Conservation (phyloP, 2,329 filamentous ascomycete species). For the Claviceps pazoutovae region DNA sequence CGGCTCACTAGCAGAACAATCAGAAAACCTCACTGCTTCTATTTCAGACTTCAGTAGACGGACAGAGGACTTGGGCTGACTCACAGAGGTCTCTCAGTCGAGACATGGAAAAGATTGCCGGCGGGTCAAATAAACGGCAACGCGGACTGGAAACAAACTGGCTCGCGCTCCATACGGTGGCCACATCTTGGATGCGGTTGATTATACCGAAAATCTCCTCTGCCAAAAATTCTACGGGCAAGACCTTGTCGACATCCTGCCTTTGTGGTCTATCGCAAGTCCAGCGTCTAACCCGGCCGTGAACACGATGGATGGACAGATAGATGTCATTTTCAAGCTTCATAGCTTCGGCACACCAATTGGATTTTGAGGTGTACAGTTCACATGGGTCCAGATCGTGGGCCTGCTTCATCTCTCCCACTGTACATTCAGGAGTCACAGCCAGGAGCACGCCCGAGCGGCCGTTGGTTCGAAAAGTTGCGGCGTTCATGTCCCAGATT, state of each 20-base stretch:
- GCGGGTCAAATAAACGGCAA: conserved; percentile 5
- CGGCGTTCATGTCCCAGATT: conserved; percentile 14
- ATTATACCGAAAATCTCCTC: conserved; percentile 1
- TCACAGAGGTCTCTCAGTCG: conserved; percentile 12
- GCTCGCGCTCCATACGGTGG: conserved; percentile 6
- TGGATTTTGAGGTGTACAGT: background rate
- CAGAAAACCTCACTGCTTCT: background rate
- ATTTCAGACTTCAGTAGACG: background rate
- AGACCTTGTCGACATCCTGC: background rate
- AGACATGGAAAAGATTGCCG: conserved; percentile 5
- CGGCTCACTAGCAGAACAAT: conserved; percentile 11
- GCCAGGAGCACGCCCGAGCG: conserved; percentile 14
- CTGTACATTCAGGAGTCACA: conserved; percentile 13
- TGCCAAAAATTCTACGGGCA: conserved; percentile 2
- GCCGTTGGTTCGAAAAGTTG: conserved; percentile 8
- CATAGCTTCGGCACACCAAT: conserved; percentile 8
- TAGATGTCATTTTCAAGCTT: conserved; percentile 7
- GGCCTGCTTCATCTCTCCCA: conserved; percentile 8
- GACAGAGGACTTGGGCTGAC: conserved; percentile 4
- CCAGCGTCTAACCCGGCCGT: background rate
- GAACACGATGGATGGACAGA: conserved; percentile 6
- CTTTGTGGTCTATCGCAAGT: background rate
- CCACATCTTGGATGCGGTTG: conserved; percentile 1
- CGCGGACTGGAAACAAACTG: conserved; percentile 7
- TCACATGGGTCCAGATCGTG: conserved; percentile 5